These are phyloP conservation scores for Verbascum thapsus DNA, from an alignment of 257 asterid genomes.

Conservation along the genomic window DNA sequence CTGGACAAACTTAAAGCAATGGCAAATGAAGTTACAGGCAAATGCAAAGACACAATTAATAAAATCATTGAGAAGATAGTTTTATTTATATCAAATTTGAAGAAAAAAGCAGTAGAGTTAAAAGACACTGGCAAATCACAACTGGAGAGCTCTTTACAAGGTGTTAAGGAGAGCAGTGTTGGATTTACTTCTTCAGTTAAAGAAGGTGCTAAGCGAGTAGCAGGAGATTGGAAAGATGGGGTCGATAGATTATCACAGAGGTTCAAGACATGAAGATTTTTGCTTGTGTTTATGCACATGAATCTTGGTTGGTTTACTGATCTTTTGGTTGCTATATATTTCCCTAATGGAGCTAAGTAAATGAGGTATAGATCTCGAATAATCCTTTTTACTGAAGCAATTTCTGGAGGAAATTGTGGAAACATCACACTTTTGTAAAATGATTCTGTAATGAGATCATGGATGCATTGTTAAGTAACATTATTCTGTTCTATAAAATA, in stretches of 20 bases:
- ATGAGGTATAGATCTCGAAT: constrained; percentile 21
- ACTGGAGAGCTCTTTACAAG: constrained; percentile 53
- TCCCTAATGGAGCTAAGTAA: constrained; percentile 25
- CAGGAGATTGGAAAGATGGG: constrained; percentile 87
- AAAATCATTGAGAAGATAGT: constrained; percentile 60
- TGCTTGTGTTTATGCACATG: not conserved
- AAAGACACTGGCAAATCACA: constrained; percentile 45
- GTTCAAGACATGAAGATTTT: constrained; percentile 71
- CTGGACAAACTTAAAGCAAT: constrained; percentile 69
- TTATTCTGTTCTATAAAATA: too few species aligned
- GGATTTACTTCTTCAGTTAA: constrained; percentile 48
- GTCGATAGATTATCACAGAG: constrained; percentile 81
- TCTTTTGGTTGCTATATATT: not conserved
- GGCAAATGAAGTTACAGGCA: constrained; percentile 68
- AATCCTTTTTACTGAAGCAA: constrained; percentile 6
- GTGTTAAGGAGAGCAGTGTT: constrained; percentile 42
- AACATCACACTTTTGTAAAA: constrained; percentile 1
- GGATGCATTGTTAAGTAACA: not conserved
- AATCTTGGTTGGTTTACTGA: not conserved
- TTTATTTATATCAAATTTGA: constrained; percentile 45
- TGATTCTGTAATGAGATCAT: constrained; percentile 13
- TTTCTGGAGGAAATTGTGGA: constrained; percentile 24
- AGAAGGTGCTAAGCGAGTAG: constrained; percentile 71
- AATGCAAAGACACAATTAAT: constrained; percentile 60
- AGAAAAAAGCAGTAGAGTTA: constrained; percentile 59